Base-by-base conservation (phyloP, 805 yeast genomes). In the Metschnikowia rubicola region DNA sequence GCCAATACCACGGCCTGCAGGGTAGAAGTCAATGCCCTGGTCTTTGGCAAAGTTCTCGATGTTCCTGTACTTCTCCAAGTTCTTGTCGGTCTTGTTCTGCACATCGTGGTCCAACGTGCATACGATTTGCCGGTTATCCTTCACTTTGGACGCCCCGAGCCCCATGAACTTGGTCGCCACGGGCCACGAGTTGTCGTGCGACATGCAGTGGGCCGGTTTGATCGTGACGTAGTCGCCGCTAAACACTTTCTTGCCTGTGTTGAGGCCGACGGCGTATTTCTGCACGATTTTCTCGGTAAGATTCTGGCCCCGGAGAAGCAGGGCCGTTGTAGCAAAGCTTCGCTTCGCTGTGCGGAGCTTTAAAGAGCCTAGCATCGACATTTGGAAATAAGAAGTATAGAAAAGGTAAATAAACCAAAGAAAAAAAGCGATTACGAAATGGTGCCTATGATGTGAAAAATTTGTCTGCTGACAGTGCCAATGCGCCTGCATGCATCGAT, bases 161-260 rank as follows among this genome's bases (percentile, higher is more conserved):
- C 96, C 96, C 83, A 80, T 88, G 72, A 94, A 94, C 71, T 94
- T 94, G 62, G 92, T 77, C 0, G 99, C 99, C 13, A 94, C 97
- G 0, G 99, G 99, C 99, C 99, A 95, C 37, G 97, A 85, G 70
- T 94, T 94, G 68, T 94, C 99, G 67, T 94, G 99, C 12, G 98
- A 89, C 99, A 94, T 94, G 67, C 97, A 95, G 71, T 94, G 96
- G 3, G 96, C 92, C 3, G 99, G 99, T 60, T 74, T 79, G 63
- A 94, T 92, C 2, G 96, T 81, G 43, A 95, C 98, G 69, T 91
- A 94, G 71, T 94, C 99, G 11, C 98, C 99, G 39, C 88, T 77
- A 58, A 75, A 83, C 33, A 94, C 96, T 45, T 73, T 63, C 64
- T 94, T 92, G 30, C 81, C 84, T n/a, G 74, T 61, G 19, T 94